Conservation (phyloP, 805 yeast species). For the Debaryomyces castellii region DNA sequence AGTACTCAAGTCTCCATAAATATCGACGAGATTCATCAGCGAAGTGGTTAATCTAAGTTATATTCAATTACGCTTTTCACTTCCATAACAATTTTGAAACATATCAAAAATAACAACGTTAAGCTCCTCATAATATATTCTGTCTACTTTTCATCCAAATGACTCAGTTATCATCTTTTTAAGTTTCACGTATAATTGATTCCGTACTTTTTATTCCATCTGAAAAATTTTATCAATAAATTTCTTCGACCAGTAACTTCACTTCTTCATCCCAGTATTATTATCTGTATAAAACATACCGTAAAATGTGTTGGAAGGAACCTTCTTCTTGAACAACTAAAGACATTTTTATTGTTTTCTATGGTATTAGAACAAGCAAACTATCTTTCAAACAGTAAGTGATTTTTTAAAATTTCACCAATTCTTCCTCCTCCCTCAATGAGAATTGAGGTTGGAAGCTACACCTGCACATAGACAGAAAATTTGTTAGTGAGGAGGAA, state of each 20-base stretch:
- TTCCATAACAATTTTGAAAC: too few species aligned
- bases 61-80: too few species aligned
- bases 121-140: too few species aligned
- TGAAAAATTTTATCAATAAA: not conserved
- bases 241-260: not conserved
- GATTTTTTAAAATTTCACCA: conserved; percentile 4
- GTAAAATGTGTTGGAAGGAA: conserved; percentile 99
- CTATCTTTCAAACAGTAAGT: conserved; percentile 1
- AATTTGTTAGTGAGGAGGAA: conserved; percentile 1
- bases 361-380: conserved; percentile 9
- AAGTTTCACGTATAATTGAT: too few species aligned
- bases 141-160: too few species aligned
- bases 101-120: too few species aligned
- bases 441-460: not conserved
- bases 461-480: not conserved
- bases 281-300: conserved; percentile 59
- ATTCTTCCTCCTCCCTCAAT: conserved; percentile 3
- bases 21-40: not conserved
- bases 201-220: too few species aligned
- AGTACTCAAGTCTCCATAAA: conserved; percentile 12
- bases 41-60: too few species aligned
- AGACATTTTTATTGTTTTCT: conserved; percentile 62
- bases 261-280: not conserved
- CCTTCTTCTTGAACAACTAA: conserved; percentile 98
- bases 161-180: too few species aligned